Evolutionary conservation across 2,329 filamentous ascomycete species (phyloP), one percentile per base, ranked within the genome.

Genomic region (Cercospora sp.): DNA sequence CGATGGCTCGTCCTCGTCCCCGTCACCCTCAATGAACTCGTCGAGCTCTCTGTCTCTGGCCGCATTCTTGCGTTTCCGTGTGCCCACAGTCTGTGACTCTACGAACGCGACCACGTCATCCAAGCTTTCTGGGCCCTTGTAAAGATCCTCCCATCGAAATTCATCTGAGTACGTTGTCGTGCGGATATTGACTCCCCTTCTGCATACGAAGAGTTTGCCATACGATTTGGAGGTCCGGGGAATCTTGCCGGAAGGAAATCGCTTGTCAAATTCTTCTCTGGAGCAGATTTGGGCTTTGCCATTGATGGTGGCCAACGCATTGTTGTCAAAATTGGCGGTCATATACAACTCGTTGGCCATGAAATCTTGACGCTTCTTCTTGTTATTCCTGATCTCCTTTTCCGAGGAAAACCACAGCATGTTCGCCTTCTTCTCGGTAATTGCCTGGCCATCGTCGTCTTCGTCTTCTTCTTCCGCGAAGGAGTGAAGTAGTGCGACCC

Each of bases 361-460:
- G 68, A 88, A 92, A 80, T 99, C 95, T 12, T 83, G 86, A 75
- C 93, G 85, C 81, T 95, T 97, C 81, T 94, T 97, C 67, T 88
- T 87, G 77, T 90, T 91, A 74, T 92, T 95, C 30, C 90, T 88
- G 69, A 97, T 92, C 80, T 98, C 94, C 75, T 91, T 91, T 75
- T 97, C 91, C 0, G 92, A 93, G 0, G 92, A 93, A 78, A 99
- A 97, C 95, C 95, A 99, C 86, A 97, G 90, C 76, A 99, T 95
- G 70, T 90, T 91, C 65, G 91, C 94, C 28, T 90, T 89, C 83
- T 93, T 97, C 70, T 84, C 83, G 23, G 64, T 60, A 18, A 73
- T 66, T 51, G 72, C 64, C 16, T 83, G 78, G 53, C 76, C 76
- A 61, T 91, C 87, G 3, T 88, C 89, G 12, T 91, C 89, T 13